Percentiles rank a stretch among this genome's conserved stretches.
Conservation (phyloP, 805 yeast genomes). For the Cyberlindnera mrakii region DNA sequence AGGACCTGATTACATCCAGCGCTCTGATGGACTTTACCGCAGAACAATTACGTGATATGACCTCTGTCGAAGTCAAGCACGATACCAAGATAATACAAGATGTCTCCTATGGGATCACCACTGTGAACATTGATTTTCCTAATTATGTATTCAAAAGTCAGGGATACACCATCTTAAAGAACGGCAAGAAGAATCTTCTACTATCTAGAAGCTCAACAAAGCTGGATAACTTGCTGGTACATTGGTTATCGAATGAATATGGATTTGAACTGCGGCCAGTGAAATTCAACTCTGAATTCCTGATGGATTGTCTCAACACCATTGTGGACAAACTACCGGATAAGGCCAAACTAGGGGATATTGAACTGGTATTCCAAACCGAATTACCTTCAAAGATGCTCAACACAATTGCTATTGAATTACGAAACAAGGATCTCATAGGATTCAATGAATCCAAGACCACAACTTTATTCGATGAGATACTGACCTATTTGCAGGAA, state of each 20-base stretch:
- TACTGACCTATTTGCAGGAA: slow-evolving; percentile 18
- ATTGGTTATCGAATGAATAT: slow-evolving; percentile 24
- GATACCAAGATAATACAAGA: slow-evolving; percentile 3
- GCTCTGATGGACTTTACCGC: slow-evolving; percentile 12
- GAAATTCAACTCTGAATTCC: slow-evolving; percentile 18
- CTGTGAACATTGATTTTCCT: slow-evolving; percentile 14
- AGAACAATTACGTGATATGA: slow-evolving; percentile 12
- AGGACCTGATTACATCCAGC: slow-evolving; percentile 18
- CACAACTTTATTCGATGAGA: slow-evolving; percentile 9
- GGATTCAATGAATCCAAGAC: not conserved
- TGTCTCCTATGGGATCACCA: slow-evolving; percentile 3
- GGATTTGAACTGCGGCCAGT: slow-evolving; percentile 24
- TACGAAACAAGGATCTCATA: slow-evolving; percentile 21
- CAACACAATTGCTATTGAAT: slow-evolving; percentile 21
- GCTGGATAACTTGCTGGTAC: slow-evolving; percentile 15
- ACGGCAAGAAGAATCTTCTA: slow-evolving; percentile 6
- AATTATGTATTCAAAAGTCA: slow-evolving; percentile 17
- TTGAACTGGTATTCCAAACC: slow-evolving; percentile 22
- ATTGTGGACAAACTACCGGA: slow-evolving; percentile 15
- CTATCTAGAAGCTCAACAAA: slow-evolving; percentile 12
- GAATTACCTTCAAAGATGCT: slow-evolving; percentile 19
- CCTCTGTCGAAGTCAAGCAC: slow-evolving; percentile 6
- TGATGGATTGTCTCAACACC: slow-evolving; percentile 23
- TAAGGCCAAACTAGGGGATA: slow-evolving; percentile 20
- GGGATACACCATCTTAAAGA: slow-evolving; percentile 5